Evolutionary conservation across 768 basidiomycete species (phyloP).

Genomic region (Cystoderma amianthinum): DNA sequence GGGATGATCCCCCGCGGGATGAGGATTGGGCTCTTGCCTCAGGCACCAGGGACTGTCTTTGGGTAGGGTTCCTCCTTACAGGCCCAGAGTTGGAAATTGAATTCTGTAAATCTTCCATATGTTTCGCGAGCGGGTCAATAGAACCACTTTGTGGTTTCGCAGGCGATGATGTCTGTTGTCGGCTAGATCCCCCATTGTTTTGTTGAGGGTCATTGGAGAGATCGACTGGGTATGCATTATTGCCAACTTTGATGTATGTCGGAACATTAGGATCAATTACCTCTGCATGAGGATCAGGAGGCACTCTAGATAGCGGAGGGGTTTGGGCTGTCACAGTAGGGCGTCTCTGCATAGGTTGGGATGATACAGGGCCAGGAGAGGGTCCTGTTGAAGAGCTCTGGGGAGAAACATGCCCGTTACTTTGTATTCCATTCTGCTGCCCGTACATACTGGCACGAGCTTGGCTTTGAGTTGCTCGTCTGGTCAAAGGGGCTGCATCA

Average conservation of each 20-base stretch:
- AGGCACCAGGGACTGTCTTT: slow-evolving; percentile 17
- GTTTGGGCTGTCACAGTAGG: slow-evolving; percentile 14
- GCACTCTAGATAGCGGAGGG: slow-evolving; percentile 18
- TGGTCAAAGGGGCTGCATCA: slow-evolving; percentile 17
- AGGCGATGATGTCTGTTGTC: slow-evolving; percentile 10
- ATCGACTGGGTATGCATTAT: slow-evolving; percentile 62
- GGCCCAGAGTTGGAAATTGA: slow-evolving; percentile 38
- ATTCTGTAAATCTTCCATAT: slow-evolving; percentile 54
- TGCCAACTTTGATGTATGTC: slow-evolving; percentile 67
- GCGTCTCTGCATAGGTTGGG: slow-evolving; percentile 16
- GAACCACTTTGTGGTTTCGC: slow-evolving; percentile 23
- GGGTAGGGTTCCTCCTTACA: slow-evolving; percentile 37
- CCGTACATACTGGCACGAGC: slow-evolving; percentile 7
- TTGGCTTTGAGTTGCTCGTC: slow-evolving; percentile 25
- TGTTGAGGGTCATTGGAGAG: slow-evolving; percentile 58
- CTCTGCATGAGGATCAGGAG: slow-evolving; percentile 47
- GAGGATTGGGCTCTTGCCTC: slow-evolving; percentile 11
- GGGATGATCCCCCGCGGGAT: slow-evolving; percentile 15
- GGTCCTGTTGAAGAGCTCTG: slow-evolving; percentile 2
- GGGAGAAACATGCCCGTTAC: slow-evolving; percentile 17
- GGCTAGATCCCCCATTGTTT: slow-evolving; percentile 20
- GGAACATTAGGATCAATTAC: slow-evolving; percentile 58
- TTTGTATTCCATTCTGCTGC: slow-evolving; percentile 17
- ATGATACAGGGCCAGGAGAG: slow-evolving; percentile 11
- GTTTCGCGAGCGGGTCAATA: slow-evolving; percentile 61